Conservation (phyloP, 129 eudicot species). For the Lactuca saligna region DNA sequence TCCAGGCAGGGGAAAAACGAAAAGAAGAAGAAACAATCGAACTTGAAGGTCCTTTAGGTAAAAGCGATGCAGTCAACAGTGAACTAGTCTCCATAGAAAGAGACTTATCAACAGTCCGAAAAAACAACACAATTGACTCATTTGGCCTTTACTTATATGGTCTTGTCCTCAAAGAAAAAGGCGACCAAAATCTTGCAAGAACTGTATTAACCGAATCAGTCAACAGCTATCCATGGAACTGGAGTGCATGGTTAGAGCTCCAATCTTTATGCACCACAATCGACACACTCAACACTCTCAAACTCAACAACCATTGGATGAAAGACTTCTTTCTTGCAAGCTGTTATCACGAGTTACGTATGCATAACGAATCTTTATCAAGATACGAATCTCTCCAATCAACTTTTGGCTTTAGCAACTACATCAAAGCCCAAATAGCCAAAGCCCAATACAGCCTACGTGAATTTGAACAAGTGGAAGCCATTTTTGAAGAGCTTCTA, state of each 20-base stretch:
- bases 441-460: slow-evolving; percentile 84
- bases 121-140: slow-evolving; percentile 68
- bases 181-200: slow-evolving; percentile 67
- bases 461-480: slow-evolving; percentile 88
- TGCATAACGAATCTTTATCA: slow-evolving; percentile 75
- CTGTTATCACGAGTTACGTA: slow-evolving; percentile 73
- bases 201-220: slow-evolving; percentile 75
- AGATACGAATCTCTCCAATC: slow-evolving; percentile 74
- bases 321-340: slow-evolving; percentile 93
- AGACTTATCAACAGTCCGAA: slow-evolving; percentile 65
- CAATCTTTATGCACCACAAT: slow-evolving; percentile 74
- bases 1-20: slow-evolving; percentile 97
- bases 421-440: slow-evolving; percentile 90
- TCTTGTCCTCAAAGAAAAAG: slow-evolving; percentile 90
- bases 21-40: slow-evolving; percentile 96
- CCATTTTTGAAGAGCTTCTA: slow-evolving; percentile 86
- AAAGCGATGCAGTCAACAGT: slow-evolving; percentile 66
- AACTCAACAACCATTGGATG: slow-evolving; percentile 88
- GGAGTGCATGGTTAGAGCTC: slow-evolving; percentile 89
- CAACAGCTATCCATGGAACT: slow-evolving; percentile 93
- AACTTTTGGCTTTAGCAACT: slow-evolving; percentile 67
- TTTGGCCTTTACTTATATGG: slow-evolving; percentile 87
- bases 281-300: slow-evolving; percentile 71
- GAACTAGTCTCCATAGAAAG: slow-evolving; percentile 82
- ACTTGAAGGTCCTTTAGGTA: slow-evolving; percentile 90